Base-by-base conservation (phyloP, 257 asterid genomes). In the Solanum habrochaites region DNA sequence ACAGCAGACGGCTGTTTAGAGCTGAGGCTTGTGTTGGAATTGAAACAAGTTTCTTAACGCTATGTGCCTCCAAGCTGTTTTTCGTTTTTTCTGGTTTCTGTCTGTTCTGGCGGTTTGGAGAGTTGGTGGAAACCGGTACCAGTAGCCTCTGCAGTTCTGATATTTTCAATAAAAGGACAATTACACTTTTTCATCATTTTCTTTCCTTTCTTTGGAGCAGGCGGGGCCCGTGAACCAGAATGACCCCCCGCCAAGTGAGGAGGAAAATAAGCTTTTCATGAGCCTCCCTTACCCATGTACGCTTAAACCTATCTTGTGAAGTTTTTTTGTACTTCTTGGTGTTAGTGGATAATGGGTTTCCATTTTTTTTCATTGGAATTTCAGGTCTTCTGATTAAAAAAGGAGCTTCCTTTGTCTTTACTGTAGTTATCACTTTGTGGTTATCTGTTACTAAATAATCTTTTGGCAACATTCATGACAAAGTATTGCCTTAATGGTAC, bases 1-100 rank as follows among this genome's bases (percentile, higher is more conserved):
- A 94, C 98, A 42, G 92, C 89, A 35, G 98, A 94, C n/a, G 87
- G 96, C 93, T 71, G 98, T 94, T 94, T 60, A 32, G 93, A 71
- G 95, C 95, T 8, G 96, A 97, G 2, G 98, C 98, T 5, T n/a
- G n/a, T n/a, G n/a, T n/a, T n/a, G n/a, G n/a, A n/a, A n/a, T n/a
- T n/a, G n/a, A 94, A 93, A 83, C 92, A 86, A 86, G 74, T 93
- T 73, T 83, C 85, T 85, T 94, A 86, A 31, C 32, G 31, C 47
- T 81, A 49, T 81, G 69, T 6, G 45, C 29, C 85, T 47, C 43
- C 67, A 47, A 80, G 62, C 29, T 78, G 83, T 78, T 81, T 81
- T 81, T 31, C 29, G 9, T 18, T 29, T 81, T n/a, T n/a, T n/a
- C n/a, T n/a, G n/a, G n/a, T n/a, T n/a, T n/a, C n/a, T n/a, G n/a